Percentiles rank a stretch among this genome's conserved stretches.
phyloP scores from a whole-genome alignment of 2,329 filamentous ascomycete genomes.

The Cladophialophora carrionii region DNA sequence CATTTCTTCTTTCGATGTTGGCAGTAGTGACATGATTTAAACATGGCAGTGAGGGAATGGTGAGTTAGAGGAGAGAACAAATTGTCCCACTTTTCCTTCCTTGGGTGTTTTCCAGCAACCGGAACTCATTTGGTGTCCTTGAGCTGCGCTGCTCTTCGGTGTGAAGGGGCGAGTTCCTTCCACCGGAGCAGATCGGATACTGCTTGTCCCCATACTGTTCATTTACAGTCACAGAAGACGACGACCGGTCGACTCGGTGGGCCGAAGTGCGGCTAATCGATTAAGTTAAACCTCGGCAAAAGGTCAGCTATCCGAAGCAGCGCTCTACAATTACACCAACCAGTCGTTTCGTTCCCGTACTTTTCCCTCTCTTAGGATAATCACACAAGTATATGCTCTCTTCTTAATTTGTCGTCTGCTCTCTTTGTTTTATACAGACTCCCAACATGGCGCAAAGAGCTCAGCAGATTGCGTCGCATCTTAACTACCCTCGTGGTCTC shows the following conservation, averaged over 20 bases:
- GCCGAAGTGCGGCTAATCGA: background rate
- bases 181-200: background rate
- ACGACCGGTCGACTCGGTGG: background rate
- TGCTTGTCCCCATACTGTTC: background rate
- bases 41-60: background rate
- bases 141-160: background rate
- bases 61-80: background rate
- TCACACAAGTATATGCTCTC: background rate
- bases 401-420: background rate
- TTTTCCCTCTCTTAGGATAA: background rate
- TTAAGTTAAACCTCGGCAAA: background rate
- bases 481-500: slow-evolving; percentile 80
- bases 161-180: background rate
- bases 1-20: slow-evolving; percentile 14
- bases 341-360: background rate
- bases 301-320: background rate
- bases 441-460: slow-evolving; percentile 35
- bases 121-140: background rate
- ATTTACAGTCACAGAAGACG: too few species aligned
- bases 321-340: background rate
- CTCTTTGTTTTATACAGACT: background rate
- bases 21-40: slow-evolving; percentile 12
- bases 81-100: background rate
- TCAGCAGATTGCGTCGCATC: slow-evolving; percentile 71
- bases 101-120: background rate